A percentile compares a stretch with the other conserved stretches of the same genome.
These are phyloP conservation scores for Aspergillus olivimuriae DNA, from an alignment of 495 filamentous ascomycete species.

Conservation along the genomic window DNA sequence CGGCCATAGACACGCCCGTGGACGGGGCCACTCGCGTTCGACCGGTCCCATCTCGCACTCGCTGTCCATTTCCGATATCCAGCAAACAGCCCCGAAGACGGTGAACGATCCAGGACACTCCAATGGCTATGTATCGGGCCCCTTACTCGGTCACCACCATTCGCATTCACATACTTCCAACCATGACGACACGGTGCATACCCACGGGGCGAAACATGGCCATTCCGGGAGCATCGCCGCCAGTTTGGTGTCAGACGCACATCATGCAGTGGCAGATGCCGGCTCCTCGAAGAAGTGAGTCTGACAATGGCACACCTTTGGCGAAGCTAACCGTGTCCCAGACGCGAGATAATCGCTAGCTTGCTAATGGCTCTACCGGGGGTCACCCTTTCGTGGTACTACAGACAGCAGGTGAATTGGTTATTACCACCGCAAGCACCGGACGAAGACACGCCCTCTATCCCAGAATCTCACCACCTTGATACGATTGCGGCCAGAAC, in stretches of 20 bases:
- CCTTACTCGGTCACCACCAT: constrained; percentile 22
- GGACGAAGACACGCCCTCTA: constrained; percentile 3
- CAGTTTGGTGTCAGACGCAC: background rate
- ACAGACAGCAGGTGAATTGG: constrained; percentile 23
- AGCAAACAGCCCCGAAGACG: constrained; percentile 15
- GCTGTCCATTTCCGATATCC: constrained; percentile 15
- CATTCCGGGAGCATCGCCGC: constrained; percentile 10
- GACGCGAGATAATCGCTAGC: constrained; percentile 28
- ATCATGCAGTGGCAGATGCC: constrained; percentile 1
- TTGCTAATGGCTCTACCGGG: constrained; percentile 32
- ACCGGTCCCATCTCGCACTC: constrained; percentile 26
- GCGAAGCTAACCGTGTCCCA: constrained; percentile 15
- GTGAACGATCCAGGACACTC: constrained; percentile 10
- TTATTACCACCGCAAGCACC: background rate
- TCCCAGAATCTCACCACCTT: constrained; percentile 1
- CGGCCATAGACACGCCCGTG: constrained; percentile 27
- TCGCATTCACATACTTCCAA: constrained; percentile 23
- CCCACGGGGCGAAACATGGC: constrained; percentile 12
- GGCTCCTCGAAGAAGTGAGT: constrained; percentile 11
- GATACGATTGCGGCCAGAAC: constrained; percentile 8
- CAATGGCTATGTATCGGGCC: constrained; percentile 18
- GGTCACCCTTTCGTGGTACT: constrained; percentile 39
- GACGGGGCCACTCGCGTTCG: constrained; percentile 38
- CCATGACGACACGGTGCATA: constrained; percentile 5
- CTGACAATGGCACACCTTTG: background rate